These are phyloP conservation scores for Penicillium sclerotigenum DNA, from an alignment of 2,329 filamentous ascomycete genomes.

Conservation along the genomic window DNA sequence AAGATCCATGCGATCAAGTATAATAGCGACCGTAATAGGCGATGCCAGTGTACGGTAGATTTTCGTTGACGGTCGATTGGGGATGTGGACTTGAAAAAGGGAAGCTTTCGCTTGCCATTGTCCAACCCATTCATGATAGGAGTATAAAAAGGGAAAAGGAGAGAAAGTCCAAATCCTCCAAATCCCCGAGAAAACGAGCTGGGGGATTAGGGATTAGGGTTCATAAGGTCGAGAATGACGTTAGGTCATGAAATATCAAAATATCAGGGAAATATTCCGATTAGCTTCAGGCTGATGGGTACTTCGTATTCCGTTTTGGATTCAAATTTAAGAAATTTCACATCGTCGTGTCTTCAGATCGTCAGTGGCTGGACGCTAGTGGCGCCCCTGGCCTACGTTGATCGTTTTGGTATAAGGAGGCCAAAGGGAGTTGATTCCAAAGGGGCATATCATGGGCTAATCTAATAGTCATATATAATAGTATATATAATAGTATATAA, in stretches of 20 bases:
- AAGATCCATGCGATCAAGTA: constrained; percentile 76
- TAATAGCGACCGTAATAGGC: constrained; percentile 62
- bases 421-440: too few species aligned
- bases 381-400: constrained; percentile 7
- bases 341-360: constrained; percentile 16
- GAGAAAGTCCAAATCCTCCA: not conserved
- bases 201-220: not conserved
- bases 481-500: too few species aligned
- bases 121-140: constrained; percentile 16
- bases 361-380: constrained; percentile 23
- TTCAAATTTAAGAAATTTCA: not conserved
- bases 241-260: constrained; percentile 1
- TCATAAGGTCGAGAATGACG: constrained; percentile 9
- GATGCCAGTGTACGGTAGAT: constrained; percentile 52
- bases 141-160: not conserved
- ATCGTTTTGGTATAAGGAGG: too few species aligned
- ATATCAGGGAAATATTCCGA: too few species aligned
- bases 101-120: constrained; percentile 23
- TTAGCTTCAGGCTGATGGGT: too few species aligned
- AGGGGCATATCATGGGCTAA: not conserved
- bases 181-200: not conserved
- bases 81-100: constrained; percentile 25
- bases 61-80: constrained; percentile 29
- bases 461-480: too few species aligned
- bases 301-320: too few species aligned